phyloP scores from a whole-genome alignment of 73 alveolate genomes.

The Stentor roeselii region DNA sequence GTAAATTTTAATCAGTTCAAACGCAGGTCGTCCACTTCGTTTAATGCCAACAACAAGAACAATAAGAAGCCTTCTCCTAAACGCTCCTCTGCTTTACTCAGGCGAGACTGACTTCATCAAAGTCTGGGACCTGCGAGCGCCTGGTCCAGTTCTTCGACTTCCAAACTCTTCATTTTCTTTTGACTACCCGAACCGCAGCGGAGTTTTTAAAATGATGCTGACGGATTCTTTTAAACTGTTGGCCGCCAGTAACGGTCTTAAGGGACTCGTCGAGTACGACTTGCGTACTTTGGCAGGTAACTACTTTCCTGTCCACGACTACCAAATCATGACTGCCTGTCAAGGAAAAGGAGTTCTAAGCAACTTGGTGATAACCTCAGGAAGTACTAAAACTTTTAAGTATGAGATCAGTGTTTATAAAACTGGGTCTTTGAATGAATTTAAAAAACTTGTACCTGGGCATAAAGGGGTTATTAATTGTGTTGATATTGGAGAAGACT shows the following conservation, averaged over 20 bases:
- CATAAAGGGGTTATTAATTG: constrained; percentile 17
- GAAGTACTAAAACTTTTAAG: not conserved
- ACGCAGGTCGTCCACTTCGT: not conserved
- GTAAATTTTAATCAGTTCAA: not conserved
- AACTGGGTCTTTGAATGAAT: not conserved
- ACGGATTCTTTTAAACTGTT: not conserved
- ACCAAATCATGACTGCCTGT: not conserved
- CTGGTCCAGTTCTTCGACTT: not conserved
- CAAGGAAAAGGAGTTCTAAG: not conserved
- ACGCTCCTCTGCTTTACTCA: not conserved
- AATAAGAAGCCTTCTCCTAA: not conserved
- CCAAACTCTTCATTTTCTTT: not conserved
- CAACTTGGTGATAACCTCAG: constrained; percentile 9
- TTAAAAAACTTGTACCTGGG: not conserved
- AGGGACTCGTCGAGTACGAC: not conserved
- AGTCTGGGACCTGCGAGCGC: not conserved
- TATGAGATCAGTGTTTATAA: constrained; percentile 2
- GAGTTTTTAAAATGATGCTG: not conserved
- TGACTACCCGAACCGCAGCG: not conserved
- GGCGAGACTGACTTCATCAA: not conserved
- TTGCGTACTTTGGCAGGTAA: not conserved
- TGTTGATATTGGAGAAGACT: constrained; percentile 1
- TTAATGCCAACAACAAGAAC: not conserved
- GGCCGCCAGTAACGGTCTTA: not conserved
- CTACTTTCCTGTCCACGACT: not conserved